Evolutionary conservation across 2,329 filamentous ascomycete species (phyloP).

Genomic region (Botrytis aclada): DNA sequence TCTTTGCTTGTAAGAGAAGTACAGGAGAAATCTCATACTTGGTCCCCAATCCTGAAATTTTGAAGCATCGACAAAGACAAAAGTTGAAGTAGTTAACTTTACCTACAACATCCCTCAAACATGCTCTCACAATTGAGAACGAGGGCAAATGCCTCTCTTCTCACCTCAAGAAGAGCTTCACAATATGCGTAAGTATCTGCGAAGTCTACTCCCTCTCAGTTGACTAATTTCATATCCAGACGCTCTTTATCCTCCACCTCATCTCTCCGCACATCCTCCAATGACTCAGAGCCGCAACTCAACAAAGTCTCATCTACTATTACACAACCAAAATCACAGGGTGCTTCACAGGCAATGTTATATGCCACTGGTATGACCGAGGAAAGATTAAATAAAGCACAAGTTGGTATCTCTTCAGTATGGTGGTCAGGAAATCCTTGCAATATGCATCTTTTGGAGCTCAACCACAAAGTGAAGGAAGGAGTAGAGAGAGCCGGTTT

Average conservation of each 20-base stretch:
- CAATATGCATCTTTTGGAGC: constrained; percentile 96
- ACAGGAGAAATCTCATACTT: neutral
- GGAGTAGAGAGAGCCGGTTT: constrained; percentile 73
- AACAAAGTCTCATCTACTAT: constrained; percentile 83
- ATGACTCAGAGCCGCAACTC: constrained; percentile 47
- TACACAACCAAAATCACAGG: constrained; percentile 97
- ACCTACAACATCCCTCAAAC: constrained; percentile 9
- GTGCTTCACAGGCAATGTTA: constrained; percentile 97
- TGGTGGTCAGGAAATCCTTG: constrained; percentile 99
- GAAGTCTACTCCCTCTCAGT: neutral
- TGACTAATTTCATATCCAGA: constrained; percentile 25
- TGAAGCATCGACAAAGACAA: neutral
- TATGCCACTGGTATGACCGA: constrained; percentile 90
- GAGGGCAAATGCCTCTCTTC: constrained; percentile 32
- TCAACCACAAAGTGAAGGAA: constrained; percentile 54
- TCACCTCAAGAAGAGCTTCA: constrained; percentile 33
- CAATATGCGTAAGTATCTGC: constrained; percentile 34
- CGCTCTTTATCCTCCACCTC: constrained; percentile 36
- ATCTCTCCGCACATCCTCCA: constrained; percentile 28
- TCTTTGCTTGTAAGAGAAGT: neutral
- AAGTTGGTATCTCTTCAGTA: constrained; percentile 95
- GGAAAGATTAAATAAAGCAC: constrained; percentile 89
- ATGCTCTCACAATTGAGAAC: constrained; percentile 36
- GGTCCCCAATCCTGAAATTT: neutral
- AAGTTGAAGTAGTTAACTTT: constrained; percentile 15